Evolutionary conservation across 139 green algal species (phyloP).

Genomic region (Bryopsis sp.): DNA sequence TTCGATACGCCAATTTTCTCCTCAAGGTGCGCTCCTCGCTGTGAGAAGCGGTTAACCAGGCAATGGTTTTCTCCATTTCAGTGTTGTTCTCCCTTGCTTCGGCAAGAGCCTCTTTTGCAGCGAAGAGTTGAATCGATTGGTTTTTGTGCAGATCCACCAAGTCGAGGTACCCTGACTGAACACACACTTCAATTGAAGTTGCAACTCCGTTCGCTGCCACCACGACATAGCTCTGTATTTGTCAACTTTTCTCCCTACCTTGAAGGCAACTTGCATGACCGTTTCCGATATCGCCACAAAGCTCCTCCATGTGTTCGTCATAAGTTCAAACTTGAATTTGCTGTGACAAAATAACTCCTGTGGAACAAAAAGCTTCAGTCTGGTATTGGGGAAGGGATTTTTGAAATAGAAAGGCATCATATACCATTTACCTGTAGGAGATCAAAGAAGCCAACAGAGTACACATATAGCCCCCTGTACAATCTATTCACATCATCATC

Average conservation of each 20-base stretch:
- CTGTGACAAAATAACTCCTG: slow-evolving; percentile 37
- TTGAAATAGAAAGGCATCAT: too few relatives aligned
- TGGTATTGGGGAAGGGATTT: too few relatives aligned
- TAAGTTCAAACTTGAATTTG: slow-evolving; percentile 35
- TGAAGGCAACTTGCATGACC: slow-evolving; percentile 26
- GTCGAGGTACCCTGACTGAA: slow-evolving; percentile 38
- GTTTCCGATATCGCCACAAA: slow-evolving; percentile 40
- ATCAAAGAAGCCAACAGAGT: slow-evolving; percentile 46
- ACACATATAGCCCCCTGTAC: slow-evolving; percentile 45
- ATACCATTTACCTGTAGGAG: slow-evolving; percentile 40
- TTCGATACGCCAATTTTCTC: slow-evolving; percentile 18
- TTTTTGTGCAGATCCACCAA: slow-evolving; percentile 34
- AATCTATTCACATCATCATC: slow-evolving; percentile 30
- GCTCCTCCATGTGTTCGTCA: slow-evolving; percentile 36
- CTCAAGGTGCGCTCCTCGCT: slow-evolving; percentile 33
- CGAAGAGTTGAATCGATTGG: slow-evolving; percentile 37
- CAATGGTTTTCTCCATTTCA: slow-evolving; percentile 34
- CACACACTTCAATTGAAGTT: too few relatives aligned
- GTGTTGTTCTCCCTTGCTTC: slow-evolving; percentile 22
- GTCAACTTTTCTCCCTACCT: background rate
- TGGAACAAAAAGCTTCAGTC: too few relatives aligned
- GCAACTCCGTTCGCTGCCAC: too few relatives aligned
- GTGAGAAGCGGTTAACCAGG: slow-evolving; percentile 34
- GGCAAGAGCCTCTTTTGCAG: slow-evolving; percentile 36
- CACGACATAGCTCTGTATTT: too few relatives aligned